These are phyloP conservation scores for Blastocystis sp. DNA, from an alignment of 352 stramenopile genomes.

Conservation along the genomic window DNA sequence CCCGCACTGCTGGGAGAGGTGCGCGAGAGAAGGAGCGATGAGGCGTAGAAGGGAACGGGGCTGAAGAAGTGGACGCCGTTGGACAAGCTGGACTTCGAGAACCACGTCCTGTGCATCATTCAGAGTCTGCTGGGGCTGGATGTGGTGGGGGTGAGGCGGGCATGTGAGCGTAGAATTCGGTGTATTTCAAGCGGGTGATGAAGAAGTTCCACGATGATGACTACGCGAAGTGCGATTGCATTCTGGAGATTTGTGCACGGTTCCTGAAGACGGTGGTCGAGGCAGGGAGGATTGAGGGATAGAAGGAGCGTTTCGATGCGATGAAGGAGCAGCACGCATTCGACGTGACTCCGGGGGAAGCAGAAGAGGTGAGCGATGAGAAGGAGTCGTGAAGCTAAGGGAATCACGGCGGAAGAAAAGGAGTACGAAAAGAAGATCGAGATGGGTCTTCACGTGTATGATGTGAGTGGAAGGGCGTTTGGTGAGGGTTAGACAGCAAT, in stretches of 20 bases:
- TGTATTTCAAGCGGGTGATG: conserved; percentile 58
- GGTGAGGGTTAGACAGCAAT: neutral
- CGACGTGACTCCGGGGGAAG: neutral
- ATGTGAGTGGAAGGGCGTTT: neutral
- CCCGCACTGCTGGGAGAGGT: conserved; percentile 16
- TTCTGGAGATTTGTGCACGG: conserved; percentile 20
- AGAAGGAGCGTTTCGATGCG: conserved; percentile 41
- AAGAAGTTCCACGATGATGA: conserved; percentile 66
- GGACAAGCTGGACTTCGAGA: conserved; percentile 59
- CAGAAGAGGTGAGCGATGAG: conserved; percentile 14
- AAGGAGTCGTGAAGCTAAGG: neutral
- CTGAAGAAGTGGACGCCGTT: neutral
- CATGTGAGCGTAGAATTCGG: conserved; percentile 13
- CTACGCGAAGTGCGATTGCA: conserved; percentile 31
- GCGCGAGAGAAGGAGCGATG: neutral
- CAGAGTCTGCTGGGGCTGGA: conserved; percentile 6
- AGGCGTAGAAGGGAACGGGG: conserved; percentile 20
- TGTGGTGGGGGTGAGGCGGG: neutral
- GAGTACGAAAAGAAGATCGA: conserved; percentile 45
- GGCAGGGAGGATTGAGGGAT: neutral
- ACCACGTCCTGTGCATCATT: conserved; percentile 33
- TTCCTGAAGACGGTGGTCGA: conserved; percentile 1
- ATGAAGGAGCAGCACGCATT: neutral
- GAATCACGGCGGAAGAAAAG: conserved; percentile 47
- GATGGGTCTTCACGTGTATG: conserved; percentile 39